Conservation (phyloP, 805 yeast species). For the Candida sanyiensis region DNA sequence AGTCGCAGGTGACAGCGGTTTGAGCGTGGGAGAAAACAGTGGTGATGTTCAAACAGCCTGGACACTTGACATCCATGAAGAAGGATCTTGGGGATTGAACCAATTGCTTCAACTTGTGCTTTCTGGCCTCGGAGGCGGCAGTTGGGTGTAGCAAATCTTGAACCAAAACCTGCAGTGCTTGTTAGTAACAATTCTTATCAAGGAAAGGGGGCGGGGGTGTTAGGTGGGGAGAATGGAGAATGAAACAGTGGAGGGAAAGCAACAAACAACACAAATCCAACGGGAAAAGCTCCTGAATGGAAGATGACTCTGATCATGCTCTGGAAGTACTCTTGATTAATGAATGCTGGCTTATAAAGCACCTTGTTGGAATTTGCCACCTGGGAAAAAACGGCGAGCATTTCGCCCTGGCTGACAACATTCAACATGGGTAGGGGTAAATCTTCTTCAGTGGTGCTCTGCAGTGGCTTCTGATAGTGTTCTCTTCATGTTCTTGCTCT, state of each 20-base stretch:
- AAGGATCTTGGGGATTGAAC: conserved; percentile 98
- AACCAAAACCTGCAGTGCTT: conserved; percentile 75
- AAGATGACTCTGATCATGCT: too few relatives aligned
- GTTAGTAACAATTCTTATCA: conserved; percentile 19
- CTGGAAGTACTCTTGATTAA: too few relatives aligned
- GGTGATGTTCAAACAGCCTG: conserved; percentile 98
- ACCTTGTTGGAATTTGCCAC: neutral
- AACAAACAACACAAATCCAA: neutral
- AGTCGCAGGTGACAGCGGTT: conserved; percentile 99
- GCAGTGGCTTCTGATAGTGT: too few relatives aligned
- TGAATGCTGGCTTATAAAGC: too few relatives aligned
- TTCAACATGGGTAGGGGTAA: neutral
- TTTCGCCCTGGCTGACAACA: neutral
- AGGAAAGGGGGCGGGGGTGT: too few relatives aligned
- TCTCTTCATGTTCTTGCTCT: neutral
- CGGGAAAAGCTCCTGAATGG: neutral
- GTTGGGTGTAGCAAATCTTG: conserved; percentile 98
- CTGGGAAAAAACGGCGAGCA: neutral
- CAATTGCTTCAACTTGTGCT: conserved; percentile 95
- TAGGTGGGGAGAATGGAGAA: neutral
- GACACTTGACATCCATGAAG: conserved; percentile 99
- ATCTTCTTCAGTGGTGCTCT: too few relatives aligned
- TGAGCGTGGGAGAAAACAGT: conserved; percentile 99
- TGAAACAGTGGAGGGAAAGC: neutral
- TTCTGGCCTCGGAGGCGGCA: conserved; percentile 92